Evolutionary conservation across 768 basidiomycete species (phyloP), one percentile per base, ranked within the genome.

Genomic region (Trametes gibbosa): DNA sequence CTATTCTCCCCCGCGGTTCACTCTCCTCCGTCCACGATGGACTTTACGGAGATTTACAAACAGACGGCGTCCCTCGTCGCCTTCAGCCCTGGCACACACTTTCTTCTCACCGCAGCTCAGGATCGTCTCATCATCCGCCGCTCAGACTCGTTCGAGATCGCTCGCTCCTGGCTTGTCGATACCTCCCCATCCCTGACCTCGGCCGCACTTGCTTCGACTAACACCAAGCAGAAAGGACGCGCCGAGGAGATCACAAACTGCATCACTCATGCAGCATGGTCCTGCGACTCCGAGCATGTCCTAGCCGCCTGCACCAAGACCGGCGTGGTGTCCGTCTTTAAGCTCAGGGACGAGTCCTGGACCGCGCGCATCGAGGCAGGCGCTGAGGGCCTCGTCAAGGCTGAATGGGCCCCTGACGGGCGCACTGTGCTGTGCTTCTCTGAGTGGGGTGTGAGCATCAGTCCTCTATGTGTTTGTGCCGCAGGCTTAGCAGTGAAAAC

Each of bases 331-430:
- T 85, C 87, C 68, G 81, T 95, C 39, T 87, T 87, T 73, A 91
- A 89, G 60, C 76, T 96, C 64, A 79, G 85, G 23, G 89, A 92
- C 66, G 91, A 93, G 66, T 76, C 80, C 7, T 91, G 92, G 89
- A 80, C 75, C 49, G 87, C 89, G 3, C 81, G 83, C 37, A 87
- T 94, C 60, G 89, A 93, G 63, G 80, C 87, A 7, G 92, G 90
- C 25, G 80, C 85, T 24, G 95, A 96, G 78, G 88, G 95, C 12
- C 82, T 97, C 49, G 81, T 86, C 19, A 91, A 84, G 68, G 91
- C 88, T 17, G 92, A 95, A 68, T 98, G 95, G 95, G 90, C 89
- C 0, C 90, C 89, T 2, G 90, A 89, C 68, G 92, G 92, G 16
- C 80, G 90, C 37, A 85, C 84, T 16, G 77, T 97, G 5, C 74